Evolutionary conservation across 2,329 filamentous ascomycete genomes (phyloP), one percentile per base, ranked within the genome.

Genomic region (Pyricularia pennisetigena): DNA sequence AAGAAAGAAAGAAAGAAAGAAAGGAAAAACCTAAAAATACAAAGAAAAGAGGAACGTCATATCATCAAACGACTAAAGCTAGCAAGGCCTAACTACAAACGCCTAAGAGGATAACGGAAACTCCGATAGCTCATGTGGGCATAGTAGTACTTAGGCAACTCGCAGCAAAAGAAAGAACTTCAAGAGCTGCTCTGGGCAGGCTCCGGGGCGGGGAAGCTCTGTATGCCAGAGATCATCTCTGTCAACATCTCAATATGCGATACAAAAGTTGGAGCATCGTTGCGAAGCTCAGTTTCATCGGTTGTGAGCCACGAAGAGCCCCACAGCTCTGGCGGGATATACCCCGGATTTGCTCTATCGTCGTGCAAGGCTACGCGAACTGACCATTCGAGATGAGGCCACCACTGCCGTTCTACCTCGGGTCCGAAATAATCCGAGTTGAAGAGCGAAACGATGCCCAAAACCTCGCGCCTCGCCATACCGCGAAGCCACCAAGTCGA

Each of bases 401-500:
- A 87, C 86, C 86, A 88, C 67, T 81, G 79, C 29, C 75, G 73
- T 70, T 79, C 77, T 32, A 78, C 72, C 28, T 78, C 76, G 7
- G 74, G 73, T 2, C 77, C 76, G 28, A 78, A 76, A 64, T 84
- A 86, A 65, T 85, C 83, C 1, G 82, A 80, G 72, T 86, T 83
- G 74, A 88, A 88, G 49, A 87, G 76, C 49, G 82, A 83, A 24
- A 87, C 82, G 28, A 90, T 82, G 24, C 88, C 88, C 74, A 86
- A 84, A 20, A 92, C 85, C 72, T 92, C 86, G 68, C 86, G 83
- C 20, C 84, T 83, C 8, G 88, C 85, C 73, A 90, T 88, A 57
- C 89, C 88, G 24, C 87, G 82, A 30, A 91, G 79, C 89, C 90
- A 92, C 90, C 90, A 92, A 20, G 88, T 79, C 20, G 81, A 76